These are phyloP conservation scores for Flaveria brownii DNA, from an alignment of 129 eudicot genomes.

Conservation along the genomic window DNA sequence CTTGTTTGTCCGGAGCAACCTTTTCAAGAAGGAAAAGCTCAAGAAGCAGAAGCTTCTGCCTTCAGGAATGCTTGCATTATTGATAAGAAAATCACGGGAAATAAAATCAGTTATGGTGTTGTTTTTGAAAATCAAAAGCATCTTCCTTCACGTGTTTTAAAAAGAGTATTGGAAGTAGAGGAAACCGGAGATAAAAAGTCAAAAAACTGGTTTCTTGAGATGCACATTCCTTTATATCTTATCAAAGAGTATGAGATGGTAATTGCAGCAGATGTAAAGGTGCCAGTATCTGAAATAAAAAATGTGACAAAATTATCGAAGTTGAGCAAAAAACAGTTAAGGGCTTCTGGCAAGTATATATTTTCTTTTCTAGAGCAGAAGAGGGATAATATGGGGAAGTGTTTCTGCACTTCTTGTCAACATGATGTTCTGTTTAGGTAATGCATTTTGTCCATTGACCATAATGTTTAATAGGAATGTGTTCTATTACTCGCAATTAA, in stretches of 20 bases:
- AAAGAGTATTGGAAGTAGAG: conserved; percentile 67
- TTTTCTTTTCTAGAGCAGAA: conserved; percentile 55
- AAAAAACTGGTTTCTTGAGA: conserved; percentile 80
- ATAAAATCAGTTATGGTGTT: conserved; percentile 66
- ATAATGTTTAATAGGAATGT: conserved; percentile 4
- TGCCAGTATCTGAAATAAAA: conserved; percentile 34
- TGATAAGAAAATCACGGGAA: conserved; percentile 58
- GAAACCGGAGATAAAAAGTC: conserved; percentile 58
- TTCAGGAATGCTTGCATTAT: conserved; percentile 81
- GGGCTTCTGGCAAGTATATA: conserved; percentile 60
- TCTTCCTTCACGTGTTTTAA: conserved; percentile 83
- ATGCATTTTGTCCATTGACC: conserved; percentile 7
- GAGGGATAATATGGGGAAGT: conserved; percentile 49
- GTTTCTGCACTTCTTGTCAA: conserved; percentile 67
- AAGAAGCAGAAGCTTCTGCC: conserved; percentile 83
- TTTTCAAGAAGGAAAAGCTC: conserved; percentile 75
- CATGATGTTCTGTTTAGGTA: conserved; percentile 70
- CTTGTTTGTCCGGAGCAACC: conserved; percentile 83
- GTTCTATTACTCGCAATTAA: conserved; percentile 10
- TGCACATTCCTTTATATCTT: conserved; percentile 77
- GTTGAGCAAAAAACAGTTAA: conserved; percentile 52
- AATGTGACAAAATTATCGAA: conserved; percentile 36
- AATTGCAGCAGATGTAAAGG: conserved; percentile 22
- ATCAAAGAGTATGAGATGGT: conserved; percentile 75
- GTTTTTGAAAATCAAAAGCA: conserved; percentile 87